phyloP scores from a whole-genome alignment of 176 grass and related monocot genomes.

The Bromus sterilis region DNA sequence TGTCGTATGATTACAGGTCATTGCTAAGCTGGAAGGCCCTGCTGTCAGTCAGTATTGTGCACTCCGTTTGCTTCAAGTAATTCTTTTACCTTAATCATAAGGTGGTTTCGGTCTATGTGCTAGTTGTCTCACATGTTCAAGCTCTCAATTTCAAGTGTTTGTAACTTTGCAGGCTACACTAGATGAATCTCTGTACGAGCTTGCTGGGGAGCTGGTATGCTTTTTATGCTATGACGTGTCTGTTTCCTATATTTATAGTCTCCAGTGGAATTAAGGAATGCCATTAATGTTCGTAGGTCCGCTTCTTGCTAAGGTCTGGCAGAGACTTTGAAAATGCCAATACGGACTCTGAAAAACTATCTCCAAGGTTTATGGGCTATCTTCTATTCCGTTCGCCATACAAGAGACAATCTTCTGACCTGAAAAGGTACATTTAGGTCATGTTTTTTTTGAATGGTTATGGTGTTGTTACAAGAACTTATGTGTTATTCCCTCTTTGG shows the following conservation, averaged over 20 bases:
- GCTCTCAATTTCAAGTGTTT: constrained; percentile 17
- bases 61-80: constrained; percentile 86
- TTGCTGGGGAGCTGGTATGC: constrained; percentile 87
- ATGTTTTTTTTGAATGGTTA: neutral
- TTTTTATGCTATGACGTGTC: constrained; percentile 33
- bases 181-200: constrained; percentile 92
- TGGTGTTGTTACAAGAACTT: neutral
- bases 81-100: constrained; percentile 23
- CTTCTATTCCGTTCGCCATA: constrained; percentile 78
- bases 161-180: constrained; percentile 69
- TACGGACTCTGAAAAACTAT: constrained; percentile 74
- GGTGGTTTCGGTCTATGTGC: constrained; percentile 3
- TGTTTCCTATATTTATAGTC: constrained; percentile 10
- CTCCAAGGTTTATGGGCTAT: constrained; percentile 87
- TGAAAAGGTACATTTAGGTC: constrained; percentile 53
- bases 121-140: constrained; percentile 15
- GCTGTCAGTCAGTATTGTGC: constrained; percentile 94
- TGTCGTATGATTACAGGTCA: constrained; percentile 59
- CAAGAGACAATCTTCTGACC: constrained; percentile 77
- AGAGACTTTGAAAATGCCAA: constrained; percentile 79
- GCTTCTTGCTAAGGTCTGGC: constrained; percentile 93
- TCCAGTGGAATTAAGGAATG: constrained; percentile 13
- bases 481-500: constrained; percentile 15
- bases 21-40: constrained; percentile 97
- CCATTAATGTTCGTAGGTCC: constrained; percentile 45